Evolutionary conservation across 163 green algal genomes (phyloP).

Genomic region (Chlorella variabilis): DNA sequence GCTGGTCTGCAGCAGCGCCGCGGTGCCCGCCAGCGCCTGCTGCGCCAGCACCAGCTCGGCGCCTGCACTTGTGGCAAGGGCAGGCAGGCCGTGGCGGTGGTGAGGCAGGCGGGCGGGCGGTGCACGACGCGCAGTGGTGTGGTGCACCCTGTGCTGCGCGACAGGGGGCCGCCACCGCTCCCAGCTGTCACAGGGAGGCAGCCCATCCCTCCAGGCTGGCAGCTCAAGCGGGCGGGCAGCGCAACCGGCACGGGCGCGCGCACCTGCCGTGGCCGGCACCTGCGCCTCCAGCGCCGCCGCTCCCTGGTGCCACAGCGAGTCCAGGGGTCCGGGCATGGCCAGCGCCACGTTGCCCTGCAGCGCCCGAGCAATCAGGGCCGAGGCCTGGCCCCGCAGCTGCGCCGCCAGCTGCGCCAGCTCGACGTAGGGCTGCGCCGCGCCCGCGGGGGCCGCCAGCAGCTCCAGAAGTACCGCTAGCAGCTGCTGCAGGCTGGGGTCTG

Average conservation of each 20-base stretch:
- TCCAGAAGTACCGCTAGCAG: conserved; percentile 44
- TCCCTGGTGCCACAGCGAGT: not conserved
- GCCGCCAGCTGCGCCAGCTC: conserved; percentile 66
- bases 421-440: conserved; percentile 48
- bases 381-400: conserved; percentile 72
- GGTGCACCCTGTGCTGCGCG: too few relatives aligned
- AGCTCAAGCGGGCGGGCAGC: too few relatives aligned
- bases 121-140: too few relatives aligned
- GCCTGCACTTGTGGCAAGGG: not conserved
- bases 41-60: conserved; percentile 20
- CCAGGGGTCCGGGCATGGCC: conserved; percentile 16
- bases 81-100: not conserved
- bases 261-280: conserved; percentile 24
- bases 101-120: too few relatives aligned
- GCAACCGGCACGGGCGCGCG: not conserved
- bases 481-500: conserved; percentile 30
- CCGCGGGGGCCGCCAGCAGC: conserved; percentile 22
- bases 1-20: conserved; percentile 19
- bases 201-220: too few relatives aligned
- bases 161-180: too few relatives aligned
- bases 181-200: too few relatives aligned
- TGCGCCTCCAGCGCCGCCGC: conserved; percentile 28
- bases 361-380: conserved; percentile 49
- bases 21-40: conserved; percentile 22
- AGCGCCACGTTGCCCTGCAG: not conserved